A percentile compares a stretch with the other conserved stretches of the same genome.
Evolutionary conservation across 129 eudicot species (phyloP).

Genomic region (Erigeron canadensis): DNA sequence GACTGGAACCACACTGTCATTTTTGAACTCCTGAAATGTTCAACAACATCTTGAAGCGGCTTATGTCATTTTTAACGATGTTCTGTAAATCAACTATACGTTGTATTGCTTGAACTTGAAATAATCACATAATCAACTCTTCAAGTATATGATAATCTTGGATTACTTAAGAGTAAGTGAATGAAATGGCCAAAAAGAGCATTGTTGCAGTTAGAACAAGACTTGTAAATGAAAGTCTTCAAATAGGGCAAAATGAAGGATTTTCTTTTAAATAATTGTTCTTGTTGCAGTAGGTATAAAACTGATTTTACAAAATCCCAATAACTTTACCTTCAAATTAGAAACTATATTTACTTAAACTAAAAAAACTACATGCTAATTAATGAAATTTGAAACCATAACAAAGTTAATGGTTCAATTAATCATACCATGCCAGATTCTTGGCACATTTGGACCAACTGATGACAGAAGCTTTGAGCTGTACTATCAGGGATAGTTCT

Average conservation of each 20-base stretch:
- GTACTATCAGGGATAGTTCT: slow-evolving; percentile 56
- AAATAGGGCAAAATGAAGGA: neutral
- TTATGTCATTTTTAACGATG: no score
- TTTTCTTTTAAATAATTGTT: no score
- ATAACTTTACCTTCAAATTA: no score
- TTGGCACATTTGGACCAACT: slow-evolving; percentile 67
- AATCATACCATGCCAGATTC: slow-evolving; percentile 67
- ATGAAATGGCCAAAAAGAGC: no score
- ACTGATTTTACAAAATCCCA: no score
- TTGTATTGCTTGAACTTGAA: no score
- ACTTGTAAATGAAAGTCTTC: neutral
- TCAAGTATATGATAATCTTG: no score
- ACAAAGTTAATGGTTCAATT: neutral
- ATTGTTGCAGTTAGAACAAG: neutral
- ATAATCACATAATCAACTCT: no score
- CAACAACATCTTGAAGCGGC: neutral
- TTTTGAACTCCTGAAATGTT: slow-evolving; percentile 54
- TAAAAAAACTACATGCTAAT: neutral
- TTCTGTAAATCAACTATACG: no score
- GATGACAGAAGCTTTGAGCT: slow-evolving; percentile 62
- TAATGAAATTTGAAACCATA: neutral
- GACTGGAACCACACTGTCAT: slow-evolving; percentile 60
- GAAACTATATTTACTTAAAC: neutral
- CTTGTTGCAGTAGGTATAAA: no score
- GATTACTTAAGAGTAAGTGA: no score